A percentile compares a stretch with the other conserved stretches of the same genome.
phyloP scores from a whole-genome alignment of 2,329 filamentous ascomycete species.

The Botrytis porri region DNA sequence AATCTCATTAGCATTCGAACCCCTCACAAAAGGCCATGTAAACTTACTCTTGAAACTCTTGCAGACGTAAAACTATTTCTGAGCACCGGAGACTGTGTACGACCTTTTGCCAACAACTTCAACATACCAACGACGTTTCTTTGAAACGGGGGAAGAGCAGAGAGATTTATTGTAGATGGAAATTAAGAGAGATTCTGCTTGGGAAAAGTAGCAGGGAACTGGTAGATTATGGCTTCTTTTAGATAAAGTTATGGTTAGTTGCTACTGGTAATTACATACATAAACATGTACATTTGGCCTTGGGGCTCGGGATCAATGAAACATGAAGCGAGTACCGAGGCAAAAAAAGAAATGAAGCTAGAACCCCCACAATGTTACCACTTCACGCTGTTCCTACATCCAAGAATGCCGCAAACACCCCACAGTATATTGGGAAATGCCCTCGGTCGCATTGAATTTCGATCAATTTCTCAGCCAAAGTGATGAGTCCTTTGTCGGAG shows the following conservation, averaged over 20 bases:
- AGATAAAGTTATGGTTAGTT: slow-evolving; percentile 2
- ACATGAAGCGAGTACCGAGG: slow-evolving; percentile 14
- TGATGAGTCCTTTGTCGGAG: not conserved
- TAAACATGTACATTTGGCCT: not conserved
- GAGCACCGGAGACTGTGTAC: slow-evolving; percentile 36
- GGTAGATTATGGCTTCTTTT: slow-evolving; percentile 11
- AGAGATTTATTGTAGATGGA: slow-evolving; percentile 16
- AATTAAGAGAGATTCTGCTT: slow-evolving; percentile 21
- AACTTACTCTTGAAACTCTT: slow-evolving; percentile 31
- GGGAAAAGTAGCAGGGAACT: slow-evolving; percentile 14
- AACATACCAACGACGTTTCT: slow-evolving; percentile 35
- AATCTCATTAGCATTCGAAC: slow-evolving; percentile 24
- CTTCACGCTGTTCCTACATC: not conserved
- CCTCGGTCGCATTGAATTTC: not conserved
- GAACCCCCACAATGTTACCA: slow-evolving; percentile 4
- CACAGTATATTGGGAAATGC: not conserved
- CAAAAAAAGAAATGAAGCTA: slow-evolving; percentile 1
- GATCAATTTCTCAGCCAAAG: not conserved
- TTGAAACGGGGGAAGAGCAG: slow-evolving; percentile 20
- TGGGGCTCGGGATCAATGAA: slow-evolving; percentile 11
- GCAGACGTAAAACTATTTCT: slow-evolving; percentile 34
- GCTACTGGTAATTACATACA: slow-evolving; percentile 6
- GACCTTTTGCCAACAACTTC: slow-evolving; percentile 37
- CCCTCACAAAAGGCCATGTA: not conserved
- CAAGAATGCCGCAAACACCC: not conserved